Evolutionary conservation across 2,329 filamentous ascomycete species (phyloP).

Genomic region (Exophiala oligosperma): DNA sequence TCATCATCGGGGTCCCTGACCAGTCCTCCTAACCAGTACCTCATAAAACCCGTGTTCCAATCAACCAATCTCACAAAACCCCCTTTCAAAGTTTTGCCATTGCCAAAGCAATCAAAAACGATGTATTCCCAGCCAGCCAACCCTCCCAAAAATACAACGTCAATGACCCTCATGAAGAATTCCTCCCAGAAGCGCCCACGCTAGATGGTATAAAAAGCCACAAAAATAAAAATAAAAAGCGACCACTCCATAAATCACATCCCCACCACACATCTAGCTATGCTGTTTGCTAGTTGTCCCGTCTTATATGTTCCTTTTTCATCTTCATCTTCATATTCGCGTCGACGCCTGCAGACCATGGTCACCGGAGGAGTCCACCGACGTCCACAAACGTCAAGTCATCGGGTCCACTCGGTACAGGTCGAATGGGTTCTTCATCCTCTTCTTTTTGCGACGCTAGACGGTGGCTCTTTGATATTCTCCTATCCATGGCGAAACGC

Average conservation of each 20-base stretch:
- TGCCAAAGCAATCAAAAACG: too few relatives aligned
- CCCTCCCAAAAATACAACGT: too few relatives aligned
- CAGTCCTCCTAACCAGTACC: too few relatives aligned
- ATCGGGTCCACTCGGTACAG: conserved; percentile 49
- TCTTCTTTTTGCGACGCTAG: conserved; percentile 32
- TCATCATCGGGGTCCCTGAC: too few relatives aligned
- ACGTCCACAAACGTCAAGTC: conserved; percentile 38
- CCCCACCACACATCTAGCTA: neutral
- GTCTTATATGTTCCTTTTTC: too few relatives aligned
- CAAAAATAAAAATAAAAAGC: neutral
- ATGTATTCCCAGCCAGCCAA: too few relatives aligned
- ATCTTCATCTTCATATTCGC: too few relatives aligned
- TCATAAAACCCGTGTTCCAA: too few relatives aligned
- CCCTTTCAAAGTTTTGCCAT: too few relatives aligned
- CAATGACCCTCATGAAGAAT: too few relatives aligned
- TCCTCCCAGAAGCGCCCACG: conserved; percentile 20
- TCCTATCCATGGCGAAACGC: conserved; percentile 11
- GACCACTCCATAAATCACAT: conserved; percentile 1
- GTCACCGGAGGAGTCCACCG: conserved; percentile 29
- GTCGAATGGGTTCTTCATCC: conserved; percentile 42
- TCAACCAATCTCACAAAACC: too few relatives aligned
- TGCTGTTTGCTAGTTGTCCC: too few relatives aligned
- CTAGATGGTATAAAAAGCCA: conserved; percentile 19
- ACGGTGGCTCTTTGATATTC: conserved; percentile 10
- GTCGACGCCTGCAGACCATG: neutral